phyloP scores from a whole-genome alignment of 441 rosid genomes.

The Dalechampia spathulata region DNA sequence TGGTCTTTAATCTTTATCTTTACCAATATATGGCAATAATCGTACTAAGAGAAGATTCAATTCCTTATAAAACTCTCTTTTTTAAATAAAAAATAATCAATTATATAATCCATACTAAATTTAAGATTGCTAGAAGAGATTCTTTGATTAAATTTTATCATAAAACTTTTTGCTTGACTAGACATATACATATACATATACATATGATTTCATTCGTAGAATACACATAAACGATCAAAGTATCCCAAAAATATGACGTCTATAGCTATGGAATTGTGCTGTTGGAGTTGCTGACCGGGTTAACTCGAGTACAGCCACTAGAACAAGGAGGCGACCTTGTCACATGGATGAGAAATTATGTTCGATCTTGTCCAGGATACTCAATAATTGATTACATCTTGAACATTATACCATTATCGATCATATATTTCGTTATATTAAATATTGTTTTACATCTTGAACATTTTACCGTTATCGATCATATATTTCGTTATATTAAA shows the following conservation, averaged over 20 bases:
- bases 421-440: constrained; percentile 67
- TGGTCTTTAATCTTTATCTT: too few species aligned
- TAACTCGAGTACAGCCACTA: constrained; percentile 73
- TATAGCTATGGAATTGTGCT: constrained; percentile 94
- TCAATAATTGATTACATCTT: constrained; percentile 61
- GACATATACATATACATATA: too few species aligned
- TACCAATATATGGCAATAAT: too few species aligned
- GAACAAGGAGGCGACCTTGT: constrained; percentile 93
- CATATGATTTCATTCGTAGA: too few species aligned
- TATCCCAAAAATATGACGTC: constrained; percentile 91
- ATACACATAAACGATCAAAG: constrained; percentile 94
- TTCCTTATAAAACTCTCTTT: too few species aligned
- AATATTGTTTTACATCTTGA: constrained; percentile 69
- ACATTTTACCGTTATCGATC: constrained; percentile 45
- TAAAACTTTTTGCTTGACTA: too few species aligned
- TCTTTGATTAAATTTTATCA: too few species aligned
- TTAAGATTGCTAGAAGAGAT: too few species aligned
- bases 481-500: constrained; percentile 68
- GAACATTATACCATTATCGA: constrained; percentile 43
- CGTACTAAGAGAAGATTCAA: too few species aligned
- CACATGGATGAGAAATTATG: constrained; percentile 53
- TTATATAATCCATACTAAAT: too few species aligned
- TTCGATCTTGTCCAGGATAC: constrained; percentile 49
- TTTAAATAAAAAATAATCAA: too few species aligned
- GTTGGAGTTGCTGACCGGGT: constrained; percentile 80